phyloP scores from a whole-genome alignment of 1,284 basidiomycete species.

The Puccinia novopanici region DNA sequence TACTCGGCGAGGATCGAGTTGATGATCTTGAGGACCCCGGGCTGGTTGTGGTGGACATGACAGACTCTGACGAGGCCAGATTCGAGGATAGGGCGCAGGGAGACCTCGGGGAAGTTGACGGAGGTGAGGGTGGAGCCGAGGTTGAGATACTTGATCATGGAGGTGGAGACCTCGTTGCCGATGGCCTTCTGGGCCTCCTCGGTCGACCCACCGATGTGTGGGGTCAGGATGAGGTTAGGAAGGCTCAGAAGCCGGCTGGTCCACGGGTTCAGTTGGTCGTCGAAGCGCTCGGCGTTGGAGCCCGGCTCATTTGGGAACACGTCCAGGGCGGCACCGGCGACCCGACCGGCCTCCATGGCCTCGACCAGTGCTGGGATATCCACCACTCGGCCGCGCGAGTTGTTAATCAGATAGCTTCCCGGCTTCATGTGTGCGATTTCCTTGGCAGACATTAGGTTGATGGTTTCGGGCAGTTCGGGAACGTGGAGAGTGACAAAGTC shows the following conservation, averaged over 20 bases:
- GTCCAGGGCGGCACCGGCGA: constrained; percentile 92
- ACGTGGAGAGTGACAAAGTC: constrained; percentile 98
- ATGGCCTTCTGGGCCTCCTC: constrained; percentile 99
- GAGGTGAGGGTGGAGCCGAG: constrained; percentile 86
- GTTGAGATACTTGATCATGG: constrained; percentile 85
- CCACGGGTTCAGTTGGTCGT: constrained; percentile 81
- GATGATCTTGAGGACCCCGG: constrained; percentile 91
- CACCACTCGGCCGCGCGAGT: constrained; percentile 91
- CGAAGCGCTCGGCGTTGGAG: constrained; percentile 80
- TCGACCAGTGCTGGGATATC: constrained; percentile 87
- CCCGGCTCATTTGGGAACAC: constrained; percentile 93
- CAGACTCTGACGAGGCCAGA: constrained; percentile 81
- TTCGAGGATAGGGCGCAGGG: constrained; percentile 81
- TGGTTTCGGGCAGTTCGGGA: constrained; percentile 93
- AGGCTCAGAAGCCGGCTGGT: constrained; percentile 71
- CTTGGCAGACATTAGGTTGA: constrained; percentile 80
- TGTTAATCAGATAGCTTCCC: constrained; percentile 95
- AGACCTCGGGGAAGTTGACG: constrained; percentile 99
- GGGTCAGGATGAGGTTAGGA: constrained; percentile 90
- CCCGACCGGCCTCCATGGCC: constrained; percentile 77
- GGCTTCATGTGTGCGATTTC: constrained; percentile 90
- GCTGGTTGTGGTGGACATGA: constrained; percentile 95
- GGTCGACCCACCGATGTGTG: constrained; percentile 97
- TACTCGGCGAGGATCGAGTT: constrained; percentile 88
- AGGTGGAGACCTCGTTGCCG: constrained; percentile 86